A percentile compares a stretch with the other conserved stretches of the same genome.
Conservation (phyloP, 495 filamentous ascomycete genomes). For the Immersiella caudata region DNA sequence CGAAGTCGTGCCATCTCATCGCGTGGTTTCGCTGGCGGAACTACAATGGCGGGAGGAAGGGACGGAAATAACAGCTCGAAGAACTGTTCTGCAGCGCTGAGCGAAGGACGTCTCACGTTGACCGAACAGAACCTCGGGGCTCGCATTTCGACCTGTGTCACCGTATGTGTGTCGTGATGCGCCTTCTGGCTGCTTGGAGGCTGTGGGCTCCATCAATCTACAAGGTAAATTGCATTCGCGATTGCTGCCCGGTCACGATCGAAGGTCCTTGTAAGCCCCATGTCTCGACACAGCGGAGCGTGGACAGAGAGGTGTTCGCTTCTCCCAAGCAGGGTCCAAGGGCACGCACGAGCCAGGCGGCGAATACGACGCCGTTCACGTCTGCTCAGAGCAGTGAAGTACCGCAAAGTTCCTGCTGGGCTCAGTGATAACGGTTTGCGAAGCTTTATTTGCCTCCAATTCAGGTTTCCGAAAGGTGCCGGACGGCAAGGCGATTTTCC, state of each 20-base stretch:
- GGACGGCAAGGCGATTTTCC: not conserved
- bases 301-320: not conserved
- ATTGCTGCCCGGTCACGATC: constrained; percentile 6
- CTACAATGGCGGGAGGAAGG: constrained; percentile 1
- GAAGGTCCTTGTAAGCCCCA: constrained; percentile 3
- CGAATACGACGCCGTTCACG: not conserved
- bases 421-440: not conserved
- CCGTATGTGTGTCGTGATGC: constrained; percentile 6
- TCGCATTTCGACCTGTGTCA: not conserved
- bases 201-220: constrained; percentile 11
- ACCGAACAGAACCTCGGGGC: not conserved
- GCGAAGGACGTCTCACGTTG: constrained; percentile 29
- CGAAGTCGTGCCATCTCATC: constrained; percentile 22
- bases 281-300: not conserved
- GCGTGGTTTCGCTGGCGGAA: constrained; percentile 16
- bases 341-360: not conserved
- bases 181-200: constrained; percentile 6
- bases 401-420: not conserved
- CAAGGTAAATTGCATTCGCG: constrained; percentile 1
- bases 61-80: constrained; percentile 18
- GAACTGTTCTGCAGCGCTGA: constrained; percentile 7
- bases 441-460: not conserved
- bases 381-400: not conserved
- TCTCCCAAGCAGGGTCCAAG: constrained; percentile 2
- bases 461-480: not conserved